Conservation (phyloP, 352 stramenopile species). For the Phytophthora lateralis region DNA sequence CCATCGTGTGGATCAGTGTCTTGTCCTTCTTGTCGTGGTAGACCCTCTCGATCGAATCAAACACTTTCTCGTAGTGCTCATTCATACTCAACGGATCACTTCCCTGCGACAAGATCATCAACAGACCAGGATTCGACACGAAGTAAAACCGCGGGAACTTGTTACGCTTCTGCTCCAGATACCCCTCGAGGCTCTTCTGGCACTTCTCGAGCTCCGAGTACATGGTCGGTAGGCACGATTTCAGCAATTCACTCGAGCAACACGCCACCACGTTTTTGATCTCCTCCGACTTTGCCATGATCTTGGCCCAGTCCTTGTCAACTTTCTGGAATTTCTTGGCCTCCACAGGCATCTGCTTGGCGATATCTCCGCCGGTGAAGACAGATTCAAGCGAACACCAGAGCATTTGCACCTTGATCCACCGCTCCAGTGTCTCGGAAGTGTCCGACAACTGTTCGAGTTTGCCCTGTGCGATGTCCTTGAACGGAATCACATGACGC, state of each 20-base stretch:
- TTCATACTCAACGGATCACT: conserved; percentile 98
- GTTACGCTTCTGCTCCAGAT: conserved; percentile 98
- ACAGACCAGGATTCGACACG: conserved; percentile 96
- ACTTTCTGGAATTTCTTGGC: conserved; percentile 98
- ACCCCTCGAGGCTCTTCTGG: conserved; percentile 98
- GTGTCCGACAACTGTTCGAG: conserved; percentile 96
- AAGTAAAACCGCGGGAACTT: conserved; percentile 99
- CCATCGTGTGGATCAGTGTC: conserved; percentile 94
- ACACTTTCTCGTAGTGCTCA: conserved; percentile 99
- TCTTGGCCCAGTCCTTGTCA: conserved; percentile 98
- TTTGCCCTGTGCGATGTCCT: conserved; percentile 94
- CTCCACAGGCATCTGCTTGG: conserved; percentile 98
- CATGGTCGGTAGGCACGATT: conserved; percentile 96
- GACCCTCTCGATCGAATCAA: conserved; percentile 98
- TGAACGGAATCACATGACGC: conserved; percentile 96
- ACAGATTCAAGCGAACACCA: conserved; percentile 99
- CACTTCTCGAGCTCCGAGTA: conserved; percentile 98
- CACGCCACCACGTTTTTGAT: conserved; percentile 94
- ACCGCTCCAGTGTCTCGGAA: conserved; percentile 97
- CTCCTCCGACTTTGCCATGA: conserved; percentile 94
- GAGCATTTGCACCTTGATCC: conserved; percentile 98
- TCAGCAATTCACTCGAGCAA: conserved; percentile 97
- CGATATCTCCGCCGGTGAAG: conserved; percentile 98
- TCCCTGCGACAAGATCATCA: conserved; percentile 98
- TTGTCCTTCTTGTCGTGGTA: conserved; percentile 99